Conservation (phyloP, 768 basidiomycete genomes). For the Cystobasidium tubakii region DNA sequence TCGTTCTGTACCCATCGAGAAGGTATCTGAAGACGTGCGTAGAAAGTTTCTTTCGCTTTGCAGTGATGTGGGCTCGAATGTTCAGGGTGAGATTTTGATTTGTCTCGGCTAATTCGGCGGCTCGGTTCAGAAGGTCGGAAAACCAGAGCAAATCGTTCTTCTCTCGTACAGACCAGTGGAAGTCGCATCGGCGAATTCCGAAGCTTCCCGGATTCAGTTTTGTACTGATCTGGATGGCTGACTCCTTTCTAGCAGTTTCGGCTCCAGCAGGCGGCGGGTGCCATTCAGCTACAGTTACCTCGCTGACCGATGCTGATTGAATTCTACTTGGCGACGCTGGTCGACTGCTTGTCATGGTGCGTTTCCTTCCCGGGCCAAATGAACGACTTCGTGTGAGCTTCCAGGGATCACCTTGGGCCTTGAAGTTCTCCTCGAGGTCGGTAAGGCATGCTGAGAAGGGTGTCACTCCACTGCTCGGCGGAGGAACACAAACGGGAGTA, state of each 20-base stretch:
- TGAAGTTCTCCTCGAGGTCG: slow-evolving; percentile 30
- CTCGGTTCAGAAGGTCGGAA: slow-evolving; percentile 33
- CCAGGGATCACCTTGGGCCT: slow-evolving; percentile 30
- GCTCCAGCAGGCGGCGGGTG: neutral
- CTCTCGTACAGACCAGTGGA: slow-evolving; percentile 34
- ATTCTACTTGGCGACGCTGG: neutral
- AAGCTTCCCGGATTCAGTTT: neutral
- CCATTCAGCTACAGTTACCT: neutral
- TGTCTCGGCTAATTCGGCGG: neutral
- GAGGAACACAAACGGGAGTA: neutral
- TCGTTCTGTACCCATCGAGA: slow-evolving; percentile 22
- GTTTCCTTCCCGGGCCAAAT: slow-evolving; percentile 2
- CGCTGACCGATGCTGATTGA: neutral
- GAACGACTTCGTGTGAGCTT: slow-evolving; percentile 24
- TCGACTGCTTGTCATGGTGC: neutral
- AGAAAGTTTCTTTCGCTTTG: slow-evolving; percentile 21
- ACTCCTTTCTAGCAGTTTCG: neutral
- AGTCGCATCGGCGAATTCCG: slow-evolving; percentile 11
- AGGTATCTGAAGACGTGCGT: slow-evolving; percentile 33
- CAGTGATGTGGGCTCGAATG: slow-evolving; percentile 29
- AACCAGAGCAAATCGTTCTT: slow-evolving; percentile 34
- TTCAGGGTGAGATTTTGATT: slow-evolving; percentile 28
- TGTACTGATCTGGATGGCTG: neutral
- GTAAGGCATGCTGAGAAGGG: slow-evolving; percentile 29
- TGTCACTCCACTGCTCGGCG: slow-evolving; percentile 13